phyloP scores from a whole-genome alignment of 2,329 filamentous ascomycete species.

The Coniochaeta prunicola region DNA sequence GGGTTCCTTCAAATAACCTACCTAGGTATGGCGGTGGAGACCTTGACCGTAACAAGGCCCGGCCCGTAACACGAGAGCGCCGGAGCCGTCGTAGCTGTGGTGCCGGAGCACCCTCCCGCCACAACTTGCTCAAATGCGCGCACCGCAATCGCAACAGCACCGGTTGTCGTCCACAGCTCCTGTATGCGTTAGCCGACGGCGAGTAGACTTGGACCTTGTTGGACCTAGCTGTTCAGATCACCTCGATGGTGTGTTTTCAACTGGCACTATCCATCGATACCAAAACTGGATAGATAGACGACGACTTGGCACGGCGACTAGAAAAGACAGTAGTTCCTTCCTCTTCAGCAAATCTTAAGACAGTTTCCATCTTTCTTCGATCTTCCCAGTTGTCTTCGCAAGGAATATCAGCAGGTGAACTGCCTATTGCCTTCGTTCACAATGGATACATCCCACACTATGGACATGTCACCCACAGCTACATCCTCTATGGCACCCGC shows the following conservation, averaged over 20 bases:
- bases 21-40: no score
- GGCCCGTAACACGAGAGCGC: background rate
- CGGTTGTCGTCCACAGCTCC: background rate
- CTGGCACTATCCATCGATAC: background rate
- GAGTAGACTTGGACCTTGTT: background rate
- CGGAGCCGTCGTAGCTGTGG: background rate
- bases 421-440: background rate
- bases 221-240: background rate
- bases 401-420: background rate
- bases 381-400: background rate
- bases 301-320: no score
- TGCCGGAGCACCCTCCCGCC: background rate
- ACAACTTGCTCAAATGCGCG: background rate
- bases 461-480: slow-evolving; percentile 12
- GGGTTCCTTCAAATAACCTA: no score
- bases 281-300: background rate
- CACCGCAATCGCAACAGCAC: background rate
- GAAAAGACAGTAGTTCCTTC: background rate
- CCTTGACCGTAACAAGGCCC: background rate
- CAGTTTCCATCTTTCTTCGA: background rate
- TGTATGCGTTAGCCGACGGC: background rate
- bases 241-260: background rate
- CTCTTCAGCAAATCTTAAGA: background rate
- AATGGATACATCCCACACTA: slow-evolving; percentile 2
- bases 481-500: slow-evolving; percentile 5